Evolutionary conservation across 225 moss, liverwort and hornwort genomes (phyloP).

Genomic region (Pleurozium schreberi): DNA sequence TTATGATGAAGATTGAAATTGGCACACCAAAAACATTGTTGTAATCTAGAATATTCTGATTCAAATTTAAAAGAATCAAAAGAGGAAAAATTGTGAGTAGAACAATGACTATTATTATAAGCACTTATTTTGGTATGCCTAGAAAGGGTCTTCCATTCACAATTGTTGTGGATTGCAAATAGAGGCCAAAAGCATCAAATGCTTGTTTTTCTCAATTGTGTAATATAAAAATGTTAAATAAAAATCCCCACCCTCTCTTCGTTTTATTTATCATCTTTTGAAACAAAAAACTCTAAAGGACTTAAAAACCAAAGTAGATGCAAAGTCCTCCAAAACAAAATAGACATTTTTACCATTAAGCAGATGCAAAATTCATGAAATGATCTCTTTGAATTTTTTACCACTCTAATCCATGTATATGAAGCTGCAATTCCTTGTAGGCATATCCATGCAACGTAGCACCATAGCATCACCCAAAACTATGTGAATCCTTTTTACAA

Average conservation of each 20-base stretch:
- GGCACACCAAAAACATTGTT: accelerated
- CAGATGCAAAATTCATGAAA: not conserved
- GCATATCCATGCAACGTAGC: not conserved
- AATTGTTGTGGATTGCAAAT: not conserved
- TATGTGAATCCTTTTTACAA: not conserved
- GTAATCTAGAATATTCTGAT: not conserved
- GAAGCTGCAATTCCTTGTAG: not conserved
- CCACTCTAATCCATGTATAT: not conserved
- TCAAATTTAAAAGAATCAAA: not conserved
- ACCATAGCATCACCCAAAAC: not conserved
- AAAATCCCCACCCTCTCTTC: not conserved
- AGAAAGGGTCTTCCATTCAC: not conserved
- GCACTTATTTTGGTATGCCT: not conserved
- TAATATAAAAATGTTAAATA: not conserved
- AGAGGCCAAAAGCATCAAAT: not conserved
- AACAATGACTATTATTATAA: not conserved
- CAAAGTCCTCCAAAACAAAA: not conserved
- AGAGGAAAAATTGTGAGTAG: not conserved
- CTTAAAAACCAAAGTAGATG: not conserved
- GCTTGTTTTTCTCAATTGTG: not conserved
- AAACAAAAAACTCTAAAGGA: not conserved
- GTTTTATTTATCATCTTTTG: not conserved
- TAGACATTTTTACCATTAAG: not conserved
- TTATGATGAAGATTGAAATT: not conserved
- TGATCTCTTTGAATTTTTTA: not conserved